These are phyloP conservation scores for Dioszegia crocea DNA, from an alignment of 768 basidiomycete species.

Conservation along the genomic window DNA sequence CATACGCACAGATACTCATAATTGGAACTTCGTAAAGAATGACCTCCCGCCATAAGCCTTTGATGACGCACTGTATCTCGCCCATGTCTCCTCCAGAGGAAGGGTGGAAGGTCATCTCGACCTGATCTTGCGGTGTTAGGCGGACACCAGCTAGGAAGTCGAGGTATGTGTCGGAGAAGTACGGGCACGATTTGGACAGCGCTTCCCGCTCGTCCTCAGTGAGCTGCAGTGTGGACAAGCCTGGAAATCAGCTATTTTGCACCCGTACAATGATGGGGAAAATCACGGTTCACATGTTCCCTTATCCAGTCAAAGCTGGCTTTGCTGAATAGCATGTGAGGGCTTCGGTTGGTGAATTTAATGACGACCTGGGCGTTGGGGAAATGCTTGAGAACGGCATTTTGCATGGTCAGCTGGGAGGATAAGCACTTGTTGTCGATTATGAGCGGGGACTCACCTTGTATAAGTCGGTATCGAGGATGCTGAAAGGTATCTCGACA, in stretches of 20 bases:
- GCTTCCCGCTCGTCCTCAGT: conserved; percentile 63
- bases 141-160: conserved; percentile 58
- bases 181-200: conserved; percentile 68
- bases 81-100: conserved; percentile 53
- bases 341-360: conserved; percentile 74
- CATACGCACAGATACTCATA: conserved; percentile 64
- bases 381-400: conserved; percentile 75
- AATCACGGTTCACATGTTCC: conserved; percentile 59
- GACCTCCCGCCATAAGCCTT: conserved; percentile 44
- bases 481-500: conserved; percentile 54
- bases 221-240: conserved; percentile 63
- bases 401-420: conserved; percentile 85
- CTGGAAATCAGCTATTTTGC: conserved; percentile 51
- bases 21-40: conserved; percentile 96
- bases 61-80: conserved; percentile 64
- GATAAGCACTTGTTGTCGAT: not conserved
- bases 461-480: conserved; percentile 92
- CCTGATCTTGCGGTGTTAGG: conserved; percentile 56
- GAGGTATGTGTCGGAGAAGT: conserved; percentile 67
- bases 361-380: conserved; percentile 68
- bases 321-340: conserved; percentile 62
- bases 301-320: conserved; percentile 62
- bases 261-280: not conserved
- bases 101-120: conserved; percentile 64
- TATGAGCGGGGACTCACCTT: conserved; percentile 57